Evolutionary conservation across 495 filamentous ascomycete species (phyloP).

Genomic region (Lepidopterella palustris): DNA sequence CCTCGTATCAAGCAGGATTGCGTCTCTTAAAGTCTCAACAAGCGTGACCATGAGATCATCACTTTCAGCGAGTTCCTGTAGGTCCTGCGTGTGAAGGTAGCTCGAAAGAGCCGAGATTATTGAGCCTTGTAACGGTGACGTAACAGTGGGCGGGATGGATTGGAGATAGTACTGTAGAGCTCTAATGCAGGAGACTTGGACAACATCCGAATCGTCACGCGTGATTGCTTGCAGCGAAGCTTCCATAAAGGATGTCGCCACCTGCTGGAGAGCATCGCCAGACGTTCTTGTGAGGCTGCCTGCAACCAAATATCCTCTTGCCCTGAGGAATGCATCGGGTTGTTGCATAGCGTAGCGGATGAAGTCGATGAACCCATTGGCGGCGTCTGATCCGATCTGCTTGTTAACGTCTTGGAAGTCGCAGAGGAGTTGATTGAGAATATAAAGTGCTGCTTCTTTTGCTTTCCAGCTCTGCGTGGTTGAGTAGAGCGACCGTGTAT

Average conservation of each 20-base stretch:
- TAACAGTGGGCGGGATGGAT: constrained; percentile 47
- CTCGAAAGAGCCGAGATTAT: constrained; percentile 70
- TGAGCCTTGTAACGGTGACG: constrained; percentile 57
- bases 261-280: constrained; percentile 47
- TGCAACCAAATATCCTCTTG: constrained; percentile 77
- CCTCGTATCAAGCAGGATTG: constrained; percentile 67
- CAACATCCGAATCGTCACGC: constrained; percentile 70
- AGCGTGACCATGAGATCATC: constrained; percentile 89
- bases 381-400: constrained; percentile 56
- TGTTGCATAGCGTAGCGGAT: constrained; percentile 71
- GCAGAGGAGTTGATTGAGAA: constrained; percentile 71
- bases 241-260: constrained; percentile 60
- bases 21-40: constrained; percentile 77
- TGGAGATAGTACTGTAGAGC: constrained; percentile 76
- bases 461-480: constrained; percentile 49
- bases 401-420: constrained; percentile 74
- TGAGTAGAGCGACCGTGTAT: constrained; percentile 59
- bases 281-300: constrained; percentile 59
- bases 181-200: constrained; percentile 86
- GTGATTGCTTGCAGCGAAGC: constrained; percentile 68
- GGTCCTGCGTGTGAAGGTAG: constrained; percentile 70
- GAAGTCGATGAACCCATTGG: constrained; percentile 65
- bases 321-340: constrained; percentile 62
- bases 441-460: constrained; percentile 73
- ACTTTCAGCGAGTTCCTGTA: constrained; percentile 72